A percentile compares a stretch with the other conserved stretches of the same genome.
phyloP scores from a whole-genome alignment of 2,329 filamentous ascomycete genomes.

The Lasiodiplodia sp. region DNA sequence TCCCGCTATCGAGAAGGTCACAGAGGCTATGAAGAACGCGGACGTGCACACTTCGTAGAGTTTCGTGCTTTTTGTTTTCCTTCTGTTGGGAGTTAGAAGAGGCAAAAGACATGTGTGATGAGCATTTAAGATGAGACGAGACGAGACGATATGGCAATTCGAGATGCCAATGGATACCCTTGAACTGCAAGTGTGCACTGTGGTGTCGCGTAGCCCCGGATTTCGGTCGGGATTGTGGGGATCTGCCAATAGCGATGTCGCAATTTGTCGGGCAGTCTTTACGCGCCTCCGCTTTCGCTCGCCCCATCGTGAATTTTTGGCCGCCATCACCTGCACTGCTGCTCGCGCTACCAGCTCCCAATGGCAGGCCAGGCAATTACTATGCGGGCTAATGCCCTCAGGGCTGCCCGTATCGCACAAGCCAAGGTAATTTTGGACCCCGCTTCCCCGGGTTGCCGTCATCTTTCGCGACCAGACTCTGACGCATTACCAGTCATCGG shows the following conservation, averaged over 20 bases:
- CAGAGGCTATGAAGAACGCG: constrained; percentile 30
- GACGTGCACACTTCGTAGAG: constrained; percentile 30
- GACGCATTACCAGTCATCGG: constrained; percentile 39
- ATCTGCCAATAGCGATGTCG: constrained; percentile 25
- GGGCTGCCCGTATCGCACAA: constrained; percentile 41
- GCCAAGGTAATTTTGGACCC: constrained; percentile 40
- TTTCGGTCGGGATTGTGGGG: constrained; percentile 1
- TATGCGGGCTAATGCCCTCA: constrained; percentile 46
- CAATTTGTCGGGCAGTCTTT: constrained; percentile 14
- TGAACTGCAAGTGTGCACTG: constrained; percentile 14
- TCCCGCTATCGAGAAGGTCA: constrained; percentile 29
- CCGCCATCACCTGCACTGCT: constrained; percentile 15
- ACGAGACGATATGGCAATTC: constrained; percentile 23
- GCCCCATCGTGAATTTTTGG: constrained; percentile 28
- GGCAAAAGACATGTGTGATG: neutral
- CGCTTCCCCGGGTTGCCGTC: neutral
- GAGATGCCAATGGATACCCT: constrained; percentile 29
- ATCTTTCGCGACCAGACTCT: neutral
- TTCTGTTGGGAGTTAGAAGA: neutral
- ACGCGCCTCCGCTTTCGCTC: constrained; percentile 29
- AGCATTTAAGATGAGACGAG: constrained; percentile 14
- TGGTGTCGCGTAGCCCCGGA: constrained; percentile 22
- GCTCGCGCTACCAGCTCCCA: constrained; percentile 23
- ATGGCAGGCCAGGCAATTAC: constrained; percentile 33
- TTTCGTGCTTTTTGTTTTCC: neutral